phyloP scores from a whole-genome alignment of 2,329 filamentous ascomycete genomes.

The Scopulariopsis brevicaulis region DNA sequence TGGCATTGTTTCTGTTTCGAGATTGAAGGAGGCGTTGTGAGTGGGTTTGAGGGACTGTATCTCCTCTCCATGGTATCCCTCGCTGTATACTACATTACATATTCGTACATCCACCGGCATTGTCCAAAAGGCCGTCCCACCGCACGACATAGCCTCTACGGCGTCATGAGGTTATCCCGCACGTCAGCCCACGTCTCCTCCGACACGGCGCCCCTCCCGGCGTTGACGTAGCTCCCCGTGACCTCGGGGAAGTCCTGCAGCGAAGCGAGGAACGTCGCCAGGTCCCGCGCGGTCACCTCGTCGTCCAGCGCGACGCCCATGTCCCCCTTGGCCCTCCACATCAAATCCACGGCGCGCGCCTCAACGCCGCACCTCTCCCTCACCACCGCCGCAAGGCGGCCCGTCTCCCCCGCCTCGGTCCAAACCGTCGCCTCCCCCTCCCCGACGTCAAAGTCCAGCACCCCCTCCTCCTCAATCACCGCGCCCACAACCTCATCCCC shows the following conservation, averaged over 20 bases:
- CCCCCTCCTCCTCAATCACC: constrained; percentile 2
- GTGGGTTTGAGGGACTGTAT: background rate
- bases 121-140: background rate
- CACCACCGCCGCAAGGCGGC: constrained; percentile 7
- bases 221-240: constrained; percentile 66
- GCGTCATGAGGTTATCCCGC: constrained; percentile 23
- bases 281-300: constrained; percentile 35
- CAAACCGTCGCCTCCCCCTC: constrained; percentile 5
- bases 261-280: constrained; percentile 45
- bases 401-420: constrained; percentile 6
- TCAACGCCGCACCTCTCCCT: constrained; percentile 40
- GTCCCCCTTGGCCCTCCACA: constrained; percentile 70
- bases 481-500: constrained; percentile 6
- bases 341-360: constrained; percentile 59
- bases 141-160: background rate
- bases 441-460: constrained; percentile 7
- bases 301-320: constrained; percentile 51
- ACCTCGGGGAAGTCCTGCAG: constrained; percentile 55
- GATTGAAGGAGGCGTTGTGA: constrained; percentile 9
- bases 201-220: constrained; percentile 27
- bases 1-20: background rate
- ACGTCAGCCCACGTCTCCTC: constrained; percentile 37
- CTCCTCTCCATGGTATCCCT: background rate
- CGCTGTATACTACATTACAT: constrained; percentile 4
- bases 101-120: background rate